Evolutionary conservation across 305 asterid genomes (phyloP).

Genomic region (Fraxinus nigra): DNA sequence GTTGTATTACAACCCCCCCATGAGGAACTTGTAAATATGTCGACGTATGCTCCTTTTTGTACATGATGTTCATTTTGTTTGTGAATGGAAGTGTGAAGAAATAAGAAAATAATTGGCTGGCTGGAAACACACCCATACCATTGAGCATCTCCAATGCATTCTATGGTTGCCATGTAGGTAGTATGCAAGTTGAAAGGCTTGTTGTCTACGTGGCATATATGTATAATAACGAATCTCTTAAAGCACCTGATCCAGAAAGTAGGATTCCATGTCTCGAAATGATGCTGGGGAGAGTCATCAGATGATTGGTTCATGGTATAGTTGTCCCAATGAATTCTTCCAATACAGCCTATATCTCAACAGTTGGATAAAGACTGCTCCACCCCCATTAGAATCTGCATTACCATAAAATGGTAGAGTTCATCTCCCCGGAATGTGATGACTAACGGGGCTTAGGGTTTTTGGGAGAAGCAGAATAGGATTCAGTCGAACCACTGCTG

Average conservation of each 20-base stretch:
- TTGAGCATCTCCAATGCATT: not conserved
- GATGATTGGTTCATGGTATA: constrained; percentile 17
- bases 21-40: not conserved
- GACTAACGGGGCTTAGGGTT: constrained; percentile 58
- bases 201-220: not conserved
- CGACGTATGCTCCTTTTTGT: not conserved
- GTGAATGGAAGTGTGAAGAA: not conserved
- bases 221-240: not conserved
- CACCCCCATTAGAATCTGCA: constrained; percentile 58
- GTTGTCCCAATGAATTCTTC: not conserved
- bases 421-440: constrained; percentile 73
- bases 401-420: constrained; percentile 45
- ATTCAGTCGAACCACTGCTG: constrained; percentile 54
- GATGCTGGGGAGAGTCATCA: constrained; percentile 9
- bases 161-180: not conserved
- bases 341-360: constrained; percentile 37
- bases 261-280: constrained; percentile 12
- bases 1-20: not conserved
- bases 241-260: constrained; percentile 25
- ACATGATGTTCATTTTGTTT: not conserved
- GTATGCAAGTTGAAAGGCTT: not conserved
- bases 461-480: constrained; percentile 57
- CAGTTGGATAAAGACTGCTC: constrained; percentile 43
- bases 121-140: not conserved
- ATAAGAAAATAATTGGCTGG: not conserved